Base-by-base conservation (phyloP, 768 basidiomycete species). In the Agaricus blazei region DNA sequence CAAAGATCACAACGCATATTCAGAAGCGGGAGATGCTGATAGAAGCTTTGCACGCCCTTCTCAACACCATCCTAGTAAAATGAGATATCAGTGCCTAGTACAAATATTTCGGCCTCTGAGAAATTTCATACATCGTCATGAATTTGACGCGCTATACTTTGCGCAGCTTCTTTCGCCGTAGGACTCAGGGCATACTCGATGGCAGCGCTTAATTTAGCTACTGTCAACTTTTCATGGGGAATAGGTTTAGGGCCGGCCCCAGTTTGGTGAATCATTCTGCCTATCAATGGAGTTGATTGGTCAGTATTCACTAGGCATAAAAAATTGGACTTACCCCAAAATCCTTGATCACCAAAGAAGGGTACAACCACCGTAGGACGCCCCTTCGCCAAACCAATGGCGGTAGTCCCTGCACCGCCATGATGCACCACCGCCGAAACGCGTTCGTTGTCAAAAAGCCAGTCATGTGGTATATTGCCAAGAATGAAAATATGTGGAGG, bases 381-480 rank as follows among this genome's bases (percentile, higher is more conserved):
- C 0, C 83, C 83, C 57, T 82, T 80, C 3, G 78, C 68, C 5
- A 87, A 68, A 0, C 84, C 85, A 31, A 81, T 78, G 0, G 85
- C 83, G 8, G 82, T 85, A 0, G 85, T 87, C 0, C 85, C 85
- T 7, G 85, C 85, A 3, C 83, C 84, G 1, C 84, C 85, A 63
- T 80, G 84, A 64, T 85, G 83, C 7, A 82, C 79, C 1, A 87
- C 82, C 0, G 82, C 82, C 9, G 76, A 64, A 1, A 85, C 83
- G 14, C 80, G 72, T 0, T 68, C 71, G 1, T 81, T 65, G 34
- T 75, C 76, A 59, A 85, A 87, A 4, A 87, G 72, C 85, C 85
- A 87, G 63, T 87, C 85, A 63, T 85, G 84, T 0, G 85, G 85
- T 5, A 85, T 76, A 58, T 82, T 83, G 62, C 76, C 83, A n/a